Percentiles rank a stretch among this genome's conserved stretches.
phyloP scores from a whole-genome alignment of 1,284 basidiomycete species.

The Malassezia nana region DNA sequence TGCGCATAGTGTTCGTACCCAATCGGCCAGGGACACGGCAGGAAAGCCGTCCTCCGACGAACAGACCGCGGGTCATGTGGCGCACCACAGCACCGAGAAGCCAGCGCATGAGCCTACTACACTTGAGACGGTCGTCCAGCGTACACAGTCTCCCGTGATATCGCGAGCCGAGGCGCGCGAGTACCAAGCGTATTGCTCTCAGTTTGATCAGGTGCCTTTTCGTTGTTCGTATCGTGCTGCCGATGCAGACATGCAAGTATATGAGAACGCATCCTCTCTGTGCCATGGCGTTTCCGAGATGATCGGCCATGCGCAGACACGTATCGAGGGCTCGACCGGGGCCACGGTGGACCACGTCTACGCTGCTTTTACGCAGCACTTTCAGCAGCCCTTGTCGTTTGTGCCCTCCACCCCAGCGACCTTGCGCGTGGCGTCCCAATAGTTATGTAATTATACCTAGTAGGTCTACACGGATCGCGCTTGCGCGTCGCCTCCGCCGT shows the following conservation, averaged over 20 bases:
- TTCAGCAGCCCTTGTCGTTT: conserved; percentile 1
- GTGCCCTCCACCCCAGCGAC: neutral
- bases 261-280: neutral
- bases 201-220: conserved; percentile 7
- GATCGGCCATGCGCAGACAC: neutral
- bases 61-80: neutral
- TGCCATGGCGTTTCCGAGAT: neutral
- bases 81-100: neutral
- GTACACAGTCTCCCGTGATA: conserved; percentile 7
- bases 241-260: conserved; percentile 10
- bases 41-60: neutral
- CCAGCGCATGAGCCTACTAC: neutral
- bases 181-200: conserved; percentile 10
- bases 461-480: conserved; percentile 10
- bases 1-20: neutral
- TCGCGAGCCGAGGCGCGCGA: conserved; percentile 14
- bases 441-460: conserved; percentile 7
- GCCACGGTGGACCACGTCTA: neutral
- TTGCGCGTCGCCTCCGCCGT: conserved; percentile 6
- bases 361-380: conserved; percentile 3
- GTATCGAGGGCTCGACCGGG: neutral
- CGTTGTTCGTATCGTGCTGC: neutral
- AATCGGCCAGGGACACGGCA: neutral
- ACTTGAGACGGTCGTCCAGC: neutral
- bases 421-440: neutral